Evolutionary conservation across 257 asterid species (phyloP).

Genomic region (Fraxinus excelsior): DNA sequence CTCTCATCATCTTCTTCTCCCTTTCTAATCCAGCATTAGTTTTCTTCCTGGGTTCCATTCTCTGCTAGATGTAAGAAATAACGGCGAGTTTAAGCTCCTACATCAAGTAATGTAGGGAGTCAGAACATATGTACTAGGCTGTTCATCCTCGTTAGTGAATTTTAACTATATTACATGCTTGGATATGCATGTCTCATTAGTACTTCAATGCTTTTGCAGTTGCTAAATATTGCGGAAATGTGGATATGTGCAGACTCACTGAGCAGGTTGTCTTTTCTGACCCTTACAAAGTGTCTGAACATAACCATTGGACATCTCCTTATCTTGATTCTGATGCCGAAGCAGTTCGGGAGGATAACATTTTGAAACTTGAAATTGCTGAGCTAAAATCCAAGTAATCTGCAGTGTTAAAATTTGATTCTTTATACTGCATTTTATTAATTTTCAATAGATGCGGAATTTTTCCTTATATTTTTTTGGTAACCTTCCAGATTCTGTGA

Average conservation of each 20-base stretch:
- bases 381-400: slow-evolving; percentile 83
- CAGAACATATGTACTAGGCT: slow-evolving; percentile 1
- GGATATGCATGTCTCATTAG: slow-evolving; percentile 20
- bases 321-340: slow-evolving; percentile 85
- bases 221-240: slow-evolving; percentile 88
- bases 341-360: slow-evolving; percentile 72
- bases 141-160: neutral
- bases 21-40: neutral
- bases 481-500: slow-evolving; percentile 78
- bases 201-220: slow-evolving; percentile 54
- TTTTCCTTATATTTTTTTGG: slow-evolving; percentile 29
- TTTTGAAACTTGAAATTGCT: slow-evolving; percentile 85
- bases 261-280: slow-evolving; percentile 96
- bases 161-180: slow-evolving; percentile 14
- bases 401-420: slow-evolving; percentile 4
- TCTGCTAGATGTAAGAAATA: neutral
- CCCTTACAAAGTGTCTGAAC: slow-evolving; percentile 85
- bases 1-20: neutral
- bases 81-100: neutral
- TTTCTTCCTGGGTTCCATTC: neutral
- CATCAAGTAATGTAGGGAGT: neutral
- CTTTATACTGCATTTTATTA: slow-evolving; percentile 2
- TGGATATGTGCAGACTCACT: slow-evolving; percentile 93
- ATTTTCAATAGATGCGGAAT: neutral
- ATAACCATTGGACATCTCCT: slow-evolving; percentile 85